Percentiles rank a stretch among this genome's conserved stretches.
Conservation (phyloP, 2,329 filamentous ascomycete species). For the Talaromyces sp. region DNA sequence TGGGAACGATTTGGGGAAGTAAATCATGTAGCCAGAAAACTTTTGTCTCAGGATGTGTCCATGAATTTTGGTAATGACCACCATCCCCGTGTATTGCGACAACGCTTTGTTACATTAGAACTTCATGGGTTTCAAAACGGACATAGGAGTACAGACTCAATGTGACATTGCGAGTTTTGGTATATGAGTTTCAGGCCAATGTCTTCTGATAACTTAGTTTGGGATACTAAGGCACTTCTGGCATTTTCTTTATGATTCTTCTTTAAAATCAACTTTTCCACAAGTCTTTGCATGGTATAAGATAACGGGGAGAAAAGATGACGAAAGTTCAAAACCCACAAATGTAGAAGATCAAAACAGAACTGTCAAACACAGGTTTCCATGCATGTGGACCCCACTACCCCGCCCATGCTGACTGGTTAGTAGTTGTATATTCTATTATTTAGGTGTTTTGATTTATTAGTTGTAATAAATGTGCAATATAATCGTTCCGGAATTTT, state of each 20-base stretch:
- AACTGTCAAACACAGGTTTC: neutral
- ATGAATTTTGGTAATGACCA: conserved; percentile 12
- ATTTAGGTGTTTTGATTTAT: neutral
- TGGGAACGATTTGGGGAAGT: conserved; percentile 9
- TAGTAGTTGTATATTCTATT: neutral
- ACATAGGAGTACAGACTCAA: neutral
- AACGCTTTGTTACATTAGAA: conserved; percentile 10
- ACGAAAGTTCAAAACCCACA: neutral
- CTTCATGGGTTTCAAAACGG: neutral
- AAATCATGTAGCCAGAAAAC: conserved; percentile 19
- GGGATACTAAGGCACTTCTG: neutral
- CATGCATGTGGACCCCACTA: neutral
- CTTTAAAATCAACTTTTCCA: neutral
- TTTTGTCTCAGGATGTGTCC: conserved; percentile 16
- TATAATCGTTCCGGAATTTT: neutral
- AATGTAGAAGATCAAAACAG: neutral
- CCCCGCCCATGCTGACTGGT: too few relatives aligned
- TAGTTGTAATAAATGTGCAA: neutral
- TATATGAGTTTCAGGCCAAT: conserved; percentile 3
- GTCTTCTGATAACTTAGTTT: neutral
- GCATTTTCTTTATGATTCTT: neutral
- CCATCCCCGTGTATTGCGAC: conserved; percentile 19
- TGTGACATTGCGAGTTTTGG: neutral
- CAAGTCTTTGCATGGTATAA: neutral
- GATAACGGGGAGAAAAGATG: neutral